Evolutionary conservation across 805 yeast species (phyloP), one percentile per base, ranked within the genome.

Genomic region (Kodamaea leandrae): DNA sequence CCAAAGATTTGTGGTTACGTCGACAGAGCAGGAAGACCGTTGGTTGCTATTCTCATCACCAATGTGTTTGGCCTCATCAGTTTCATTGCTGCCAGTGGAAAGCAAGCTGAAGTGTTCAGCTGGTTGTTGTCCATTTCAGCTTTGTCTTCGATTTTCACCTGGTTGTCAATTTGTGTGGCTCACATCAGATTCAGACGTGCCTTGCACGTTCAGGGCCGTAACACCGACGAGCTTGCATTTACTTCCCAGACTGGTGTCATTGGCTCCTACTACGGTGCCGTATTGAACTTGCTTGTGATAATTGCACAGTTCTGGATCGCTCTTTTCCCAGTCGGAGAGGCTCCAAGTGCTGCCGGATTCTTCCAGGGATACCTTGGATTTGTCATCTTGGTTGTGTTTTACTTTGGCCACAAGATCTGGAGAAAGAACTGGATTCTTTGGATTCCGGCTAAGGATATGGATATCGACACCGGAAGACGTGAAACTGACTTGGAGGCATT

Each of bases 21-120:
- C 47, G 88, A 82, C 58, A 69, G 80, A 52, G 71, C 69, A 16
- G 89, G 88, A 44, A 73, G 88, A 57, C 90, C 90, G 21, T 55
- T 82, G 41, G 75, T 68, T 29, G 80, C 83, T 39, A 74, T 81
- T 45, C 48, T 64, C 19, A 56, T 77, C 37, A 72, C 81, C 23
- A 65, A 76, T 37, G 42, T 63, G 4, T 65, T 83, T 54, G 89
- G 88, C 38, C 60, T 80, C 44, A 73, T 84, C 40, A 78, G 82
- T 39, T 77, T 82, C 55, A 71, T 83, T 51, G 83, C 86, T 16
- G 62, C 62, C 18, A 52, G 55, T 27, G 50, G 50, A 12, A 53
- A 53, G 36, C 49, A 56, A 28, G 52, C 45, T 7, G 53, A 39
- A 3, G 54, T 53, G 2, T 57, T 57, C 51, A 43, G 42, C 49